These are phyloP conservation scores for Ganoderma resinaceum DNA, from an alignment of 1,284 basidiomycete genomes.

Conservation along the genomic window DNA sequence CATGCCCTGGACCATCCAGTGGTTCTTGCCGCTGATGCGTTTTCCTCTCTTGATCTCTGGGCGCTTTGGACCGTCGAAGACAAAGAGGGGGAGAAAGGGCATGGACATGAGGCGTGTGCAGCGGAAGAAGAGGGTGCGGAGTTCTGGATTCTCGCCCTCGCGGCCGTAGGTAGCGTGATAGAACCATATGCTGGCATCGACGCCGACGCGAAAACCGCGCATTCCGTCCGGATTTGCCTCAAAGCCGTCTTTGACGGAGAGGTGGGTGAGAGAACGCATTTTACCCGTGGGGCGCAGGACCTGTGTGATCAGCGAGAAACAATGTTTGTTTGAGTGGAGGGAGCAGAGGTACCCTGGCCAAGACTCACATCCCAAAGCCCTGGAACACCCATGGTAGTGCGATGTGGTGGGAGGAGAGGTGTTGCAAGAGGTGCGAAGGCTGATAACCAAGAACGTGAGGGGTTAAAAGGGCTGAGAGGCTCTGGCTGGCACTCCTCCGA, in stretches of 20 bases:
- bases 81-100: constrained; percentile 89
- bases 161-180: constrained; percentile 77
- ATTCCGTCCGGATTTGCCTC: constrained; percentile 60
- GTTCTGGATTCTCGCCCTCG: constrained; percentile 82
- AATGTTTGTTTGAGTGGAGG: not conserved
- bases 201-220: constrained; percentile 75
- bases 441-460: not conserved
- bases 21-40: constrained; percentile 65
- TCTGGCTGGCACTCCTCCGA: not conserved
- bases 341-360: not conserved
- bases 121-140: constrained; percentile 78
- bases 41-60: constrained; percentile 87
- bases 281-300: constrained; percentile 68
- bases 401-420: not conserved
- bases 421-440: not conserved
- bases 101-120: constrained; percentile 77
- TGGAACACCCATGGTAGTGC: constrained; percentile 26
- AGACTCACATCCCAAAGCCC: constrained; percentile 31
- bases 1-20: constrained; percentile 73
- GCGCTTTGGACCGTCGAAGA: constrained; percentile 91
- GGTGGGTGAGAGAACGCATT: constrained; percentile 69
- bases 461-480: not conserved
- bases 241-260: constrained; percentile 76
- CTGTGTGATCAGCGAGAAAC: constrained; percentile 42
- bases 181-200: constrained; percentile 86